Base-by-base conservation (phyloP, 1,284 basidiomycete species). In the Omphalotus olearius region DNA sequence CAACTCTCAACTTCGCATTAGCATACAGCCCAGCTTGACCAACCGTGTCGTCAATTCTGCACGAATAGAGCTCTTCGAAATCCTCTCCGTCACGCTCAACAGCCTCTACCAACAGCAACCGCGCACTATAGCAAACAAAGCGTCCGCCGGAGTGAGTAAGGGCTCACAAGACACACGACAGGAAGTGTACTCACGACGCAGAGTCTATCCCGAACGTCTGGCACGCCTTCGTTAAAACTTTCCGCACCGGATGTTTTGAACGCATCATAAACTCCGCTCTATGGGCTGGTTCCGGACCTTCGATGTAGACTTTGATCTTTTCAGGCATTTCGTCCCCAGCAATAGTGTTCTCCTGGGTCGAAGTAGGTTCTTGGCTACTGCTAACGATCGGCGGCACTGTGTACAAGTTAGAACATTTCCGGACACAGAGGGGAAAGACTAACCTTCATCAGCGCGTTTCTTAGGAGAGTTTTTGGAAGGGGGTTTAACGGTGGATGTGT, bases 241-340 rank as follows among this genome's bases (percentile, higher is more conserved):
- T 52, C 13, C 38, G 35, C 14, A 52, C 33, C 4, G 40, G 30
- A 28, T 52, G 51, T 14, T 35, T 52, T 28, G 25, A 36, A 14
- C 45, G 33, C 14, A 40, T 52, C 51, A 52, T 52, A 7, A 52
- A 52, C 33, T 52, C 51, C 11, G 45, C 51, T 20, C 26, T 47
- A 18, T 38, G 18, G 9, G 28, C 25, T 5, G 26, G 17, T 25
- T 30, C 33, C 13, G 45, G 51, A 35, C 51, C 51, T n/a, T 28
- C 39, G 18, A 52, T 52, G 18, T n/a, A 41, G 5, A 52, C 38
- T 25, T 43, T 47, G 40, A 52, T 47, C 3, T 39, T 40, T 25
- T 52, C 51, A 6, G 14, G 17, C 25, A 30, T 30, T 11, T 13
- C 16, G 26, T 45, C 14, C 26, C 30, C 43, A 5, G 10, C 43